Conservation (phyloP, 2,329 filamentous ascomycete species). For the Neurospora sp. region DNA sequence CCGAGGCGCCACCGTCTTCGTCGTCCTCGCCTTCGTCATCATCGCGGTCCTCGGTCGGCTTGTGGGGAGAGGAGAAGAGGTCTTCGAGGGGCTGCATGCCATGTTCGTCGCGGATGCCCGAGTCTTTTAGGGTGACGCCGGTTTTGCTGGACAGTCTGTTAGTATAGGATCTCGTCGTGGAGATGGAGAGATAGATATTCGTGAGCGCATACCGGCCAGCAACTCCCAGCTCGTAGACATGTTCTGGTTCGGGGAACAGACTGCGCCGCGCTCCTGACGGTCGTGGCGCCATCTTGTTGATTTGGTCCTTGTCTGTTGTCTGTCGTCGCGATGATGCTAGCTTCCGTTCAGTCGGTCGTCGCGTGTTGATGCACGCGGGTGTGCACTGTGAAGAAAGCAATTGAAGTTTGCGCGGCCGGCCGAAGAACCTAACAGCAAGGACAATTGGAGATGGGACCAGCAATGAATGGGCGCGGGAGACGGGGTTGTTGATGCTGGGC, state of each 20-base stretch:
- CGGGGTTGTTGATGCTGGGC: neutral
- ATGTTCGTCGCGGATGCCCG: constrained; percentile 75
- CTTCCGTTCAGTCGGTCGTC: neutral
- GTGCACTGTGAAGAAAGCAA: neutral
- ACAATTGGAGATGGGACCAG: neutral
- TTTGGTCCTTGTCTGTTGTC: neutral
- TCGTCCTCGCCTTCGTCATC: constrained; percentile 17
- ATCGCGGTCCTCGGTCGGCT: constrained; percentile 24
- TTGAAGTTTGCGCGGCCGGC: neutral
- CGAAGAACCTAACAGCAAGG: neutral
- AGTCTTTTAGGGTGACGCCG: constrained; percentile 70
- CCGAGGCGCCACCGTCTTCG: constrained; percentile 14
- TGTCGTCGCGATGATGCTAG: neutral
- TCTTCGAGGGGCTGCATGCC: constrained; percentile 81
- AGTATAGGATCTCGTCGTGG: neutral
- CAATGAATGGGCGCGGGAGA: neutral
- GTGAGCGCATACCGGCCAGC: constrained; percentile 33
- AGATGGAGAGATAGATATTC: neutral
- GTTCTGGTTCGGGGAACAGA: constrained; percentile 29
- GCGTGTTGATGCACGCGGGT: neutral
- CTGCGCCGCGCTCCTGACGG: constrained; percentile 26
- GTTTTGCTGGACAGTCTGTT: constrained; percentile 61
- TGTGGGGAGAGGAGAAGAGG: constrained; percentile 73
- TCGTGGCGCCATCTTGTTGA: constrained; percentile 28
- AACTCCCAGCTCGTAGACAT: constrained; percentile 39